Conservation (phyloP, 768 basidiomycete species). For the Suillus spraguei region DNA sequence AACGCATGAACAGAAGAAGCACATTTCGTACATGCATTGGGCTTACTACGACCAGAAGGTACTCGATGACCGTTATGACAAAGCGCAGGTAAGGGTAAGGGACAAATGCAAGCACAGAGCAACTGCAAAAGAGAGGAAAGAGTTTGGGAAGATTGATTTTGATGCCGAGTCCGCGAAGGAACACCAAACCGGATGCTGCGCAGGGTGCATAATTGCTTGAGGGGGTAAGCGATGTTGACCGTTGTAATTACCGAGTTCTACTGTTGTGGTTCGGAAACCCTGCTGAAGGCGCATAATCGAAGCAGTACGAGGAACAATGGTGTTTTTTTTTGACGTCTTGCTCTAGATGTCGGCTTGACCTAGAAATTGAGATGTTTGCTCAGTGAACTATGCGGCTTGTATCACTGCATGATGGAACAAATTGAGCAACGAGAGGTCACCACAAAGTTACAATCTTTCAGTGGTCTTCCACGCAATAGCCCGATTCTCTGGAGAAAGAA, state of each 20-base stretch:
- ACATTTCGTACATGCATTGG: constrained; percentile 2
- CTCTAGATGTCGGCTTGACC: not conserved
- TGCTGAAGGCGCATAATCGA: not conserved
- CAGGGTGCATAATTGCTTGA: constrained; percentile 1
- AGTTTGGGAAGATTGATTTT: not conserved
- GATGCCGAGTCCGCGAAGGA: constrained; percentile 1
- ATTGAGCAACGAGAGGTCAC: not conserved
- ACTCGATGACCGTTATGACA: constrained; percentile 1
- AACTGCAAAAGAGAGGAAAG: not conserved
- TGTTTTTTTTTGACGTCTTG: constrained; percentile 26
- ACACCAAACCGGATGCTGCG: not conserved
- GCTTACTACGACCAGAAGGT: constrained; percentile 4
- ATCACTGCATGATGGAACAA: not conserved
- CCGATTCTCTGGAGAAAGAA: not conserved
- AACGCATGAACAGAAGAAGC: not conserved
- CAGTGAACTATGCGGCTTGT: not conserved
- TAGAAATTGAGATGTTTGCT: not conserved
- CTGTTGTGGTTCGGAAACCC: not conserved
- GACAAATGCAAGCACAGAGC: not conserved
- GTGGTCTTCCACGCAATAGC: not conserved
- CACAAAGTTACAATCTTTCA: not conserved
- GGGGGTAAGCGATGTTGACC: not conserved
- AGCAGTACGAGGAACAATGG: constrained; percentile 14
- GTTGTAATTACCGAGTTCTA: not conserved
- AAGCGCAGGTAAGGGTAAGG: not conserved